A percentile compares a stretch with the other conserved stretches of the same genome.
These are phyloP conservation scores for Amoebophrya sp. DNA, from an alignment of 169 alveolate genomes.

Conservation along the genomic window DNA sequence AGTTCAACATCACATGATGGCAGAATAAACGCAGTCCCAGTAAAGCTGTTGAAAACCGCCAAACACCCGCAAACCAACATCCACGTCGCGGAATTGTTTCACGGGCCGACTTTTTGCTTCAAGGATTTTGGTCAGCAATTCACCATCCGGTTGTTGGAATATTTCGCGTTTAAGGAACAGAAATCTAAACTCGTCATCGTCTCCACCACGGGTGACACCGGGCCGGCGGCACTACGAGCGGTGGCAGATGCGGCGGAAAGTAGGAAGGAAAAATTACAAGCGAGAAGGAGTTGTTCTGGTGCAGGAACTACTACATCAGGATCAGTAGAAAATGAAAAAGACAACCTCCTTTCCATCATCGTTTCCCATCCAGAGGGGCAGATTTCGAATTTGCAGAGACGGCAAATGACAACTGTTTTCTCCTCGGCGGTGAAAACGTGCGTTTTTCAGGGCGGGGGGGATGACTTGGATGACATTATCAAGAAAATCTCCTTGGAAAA, in stretches of 20 bases:
- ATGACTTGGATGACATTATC: background rate
- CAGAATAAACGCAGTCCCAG: background rate
- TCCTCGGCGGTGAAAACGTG: background rate
- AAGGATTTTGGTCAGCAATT: background rate
- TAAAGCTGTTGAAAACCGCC: no score
- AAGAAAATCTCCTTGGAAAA: background rate
- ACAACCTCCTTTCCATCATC: background rate
- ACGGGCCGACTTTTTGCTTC: background rate
- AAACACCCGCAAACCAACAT: background rate
- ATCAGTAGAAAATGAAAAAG: background rate
- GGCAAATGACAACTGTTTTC: background rate
- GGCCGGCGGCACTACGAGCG: background rate
- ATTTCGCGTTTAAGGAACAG: background rate
- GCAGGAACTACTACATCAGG: no score
- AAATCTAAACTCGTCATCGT: background rate
- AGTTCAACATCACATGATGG: background rate
- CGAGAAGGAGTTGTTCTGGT: no score
- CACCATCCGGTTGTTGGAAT: background rate
- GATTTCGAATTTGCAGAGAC: background rate
- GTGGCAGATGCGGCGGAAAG: background rate
- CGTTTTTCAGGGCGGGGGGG: conserved; percentile 11
- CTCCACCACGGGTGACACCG: conserved; percentile 1
- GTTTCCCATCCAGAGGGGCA: background rate
- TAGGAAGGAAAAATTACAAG: no score
- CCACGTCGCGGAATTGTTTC: background rate